phyloP scores from a whole-genome alignment of 75 land plant genomes.

The Cunninghamia lanceolata region DNA sequence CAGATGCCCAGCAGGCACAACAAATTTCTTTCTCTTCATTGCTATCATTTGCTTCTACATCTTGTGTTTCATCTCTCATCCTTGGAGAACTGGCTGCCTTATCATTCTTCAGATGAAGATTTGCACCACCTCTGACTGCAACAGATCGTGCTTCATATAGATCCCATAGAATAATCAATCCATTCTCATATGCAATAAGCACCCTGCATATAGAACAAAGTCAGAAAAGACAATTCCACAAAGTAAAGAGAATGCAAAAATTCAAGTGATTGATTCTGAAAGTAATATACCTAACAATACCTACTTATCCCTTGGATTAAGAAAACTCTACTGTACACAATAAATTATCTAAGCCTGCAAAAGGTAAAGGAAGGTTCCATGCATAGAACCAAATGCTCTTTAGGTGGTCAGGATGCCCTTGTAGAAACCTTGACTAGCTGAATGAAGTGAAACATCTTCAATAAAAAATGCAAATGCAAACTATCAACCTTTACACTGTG shows the following conservation, averaged over 20 bases:
- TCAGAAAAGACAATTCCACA: background rate
- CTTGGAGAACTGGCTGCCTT: constrained; percentile 10
- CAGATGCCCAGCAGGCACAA: constrained; percentile 75
- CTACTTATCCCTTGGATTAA: background rate
- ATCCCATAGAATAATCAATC: constrained; percentile 85
- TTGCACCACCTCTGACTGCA: constrained; percentile 52
- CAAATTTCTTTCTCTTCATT: constrained; percentile 69
- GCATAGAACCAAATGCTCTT: background rate
- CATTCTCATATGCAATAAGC: constrained; percentile 83
- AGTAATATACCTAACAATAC: background rate
- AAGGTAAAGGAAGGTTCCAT: background rate
- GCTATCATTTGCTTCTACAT: constrained; percentile 18
- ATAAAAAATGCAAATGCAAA: background rate
- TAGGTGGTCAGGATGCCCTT: background rate
- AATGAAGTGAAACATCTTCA: background rate
- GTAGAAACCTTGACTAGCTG: background rate
- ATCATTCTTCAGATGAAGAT: constrained; percentile 35
- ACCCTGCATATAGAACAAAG: constrained; percentile 38
- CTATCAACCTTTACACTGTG: background rate
- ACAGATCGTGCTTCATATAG: constrained; percentile 48
- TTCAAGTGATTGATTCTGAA: background rate
- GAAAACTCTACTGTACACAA: background rate
- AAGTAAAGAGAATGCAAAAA: background rate
- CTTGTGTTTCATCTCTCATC: background rate
- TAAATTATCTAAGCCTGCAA: background rate